phyloP scores from a whole-genome alignment of 306 rosid genomes.

The Cucurbita argyrosperma region DNA sequence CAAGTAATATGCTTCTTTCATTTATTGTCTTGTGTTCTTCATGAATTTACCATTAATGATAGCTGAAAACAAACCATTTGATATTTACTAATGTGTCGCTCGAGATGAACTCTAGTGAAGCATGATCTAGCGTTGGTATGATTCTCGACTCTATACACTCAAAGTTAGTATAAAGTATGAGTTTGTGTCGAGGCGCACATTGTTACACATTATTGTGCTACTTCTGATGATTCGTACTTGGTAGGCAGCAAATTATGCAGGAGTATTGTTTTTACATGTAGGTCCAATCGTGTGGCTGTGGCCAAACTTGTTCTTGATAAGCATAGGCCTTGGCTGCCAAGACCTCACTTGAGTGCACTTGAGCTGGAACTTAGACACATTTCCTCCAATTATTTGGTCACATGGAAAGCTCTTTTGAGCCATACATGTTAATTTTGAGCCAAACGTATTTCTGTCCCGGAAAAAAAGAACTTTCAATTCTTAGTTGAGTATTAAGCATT shows the following conservation, averaged over 20 bases:
- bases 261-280: no score
- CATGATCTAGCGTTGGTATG: not conserved
- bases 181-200: not conserved
- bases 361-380: no score
- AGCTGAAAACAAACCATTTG: not conserved
- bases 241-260: no score
- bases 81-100: not conserved
- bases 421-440: not conserved
- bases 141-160: not conserved
- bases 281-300: not conserved
- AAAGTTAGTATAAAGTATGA: not conserved
- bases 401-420: no score
- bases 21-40: not conserved
- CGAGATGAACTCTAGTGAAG: not conserved
- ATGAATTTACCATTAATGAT: no score
- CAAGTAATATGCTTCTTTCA: not conserved
- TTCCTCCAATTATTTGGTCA: no score
- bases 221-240: no score
- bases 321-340: not conserved
- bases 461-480: not conserved
- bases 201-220: no score
- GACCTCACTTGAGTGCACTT: not conserved
- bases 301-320: not conserved
- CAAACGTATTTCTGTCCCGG: not conserved
- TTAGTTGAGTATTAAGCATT: not conserved